phyloP scores from a whole-genome alignment of 306 rosid genomes.

The Lathyrus aphaca region DNA sequence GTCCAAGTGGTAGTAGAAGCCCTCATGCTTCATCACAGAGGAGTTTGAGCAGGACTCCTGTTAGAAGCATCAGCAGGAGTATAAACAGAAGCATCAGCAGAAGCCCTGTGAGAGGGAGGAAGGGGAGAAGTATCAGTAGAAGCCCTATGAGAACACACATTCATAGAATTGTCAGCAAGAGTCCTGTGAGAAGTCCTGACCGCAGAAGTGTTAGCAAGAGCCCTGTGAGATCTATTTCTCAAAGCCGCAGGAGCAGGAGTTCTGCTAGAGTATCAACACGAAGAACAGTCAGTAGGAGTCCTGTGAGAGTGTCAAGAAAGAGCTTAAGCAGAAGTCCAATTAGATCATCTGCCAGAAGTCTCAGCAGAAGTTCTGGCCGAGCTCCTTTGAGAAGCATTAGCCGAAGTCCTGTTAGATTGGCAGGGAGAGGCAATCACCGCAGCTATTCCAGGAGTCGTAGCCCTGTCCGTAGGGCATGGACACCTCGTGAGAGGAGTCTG shows the following conservation, averaged over 20 bases:
- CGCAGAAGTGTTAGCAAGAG: constrained; percentile 58
- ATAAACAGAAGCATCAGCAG: constrained; percentile 44
- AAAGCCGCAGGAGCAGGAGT: constrained; percentile 59
- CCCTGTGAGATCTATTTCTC: constrained; percentile 54
- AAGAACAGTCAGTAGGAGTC: constrained; percentile 69
- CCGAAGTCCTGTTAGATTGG: constrained; percentile 68
- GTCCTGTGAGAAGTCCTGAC: constrained; percentile 44
- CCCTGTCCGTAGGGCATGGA: constrained; percentile 70
- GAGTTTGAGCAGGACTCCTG: constrained; percentile 72
- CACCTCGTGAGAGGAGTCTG: constrained; percentile 77
- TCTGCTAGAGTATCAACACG: constrained; percentile 59
- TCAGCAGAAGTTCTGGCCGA: constrained; percentile 78
- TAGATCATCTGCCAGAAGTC: constrained; percentile 55
- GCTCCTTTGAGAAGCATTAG: constrained; percentile 62
- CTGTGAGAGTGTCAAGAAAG: constrained; percentile 58
- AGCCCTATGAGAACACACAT: constrained; percentile 29
- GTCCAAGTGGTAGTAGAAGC: constrained; percentile 53
- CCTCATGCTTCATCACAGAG: constrained; percentile 52
- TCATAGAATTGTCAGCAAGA: constrained; percentile 52
- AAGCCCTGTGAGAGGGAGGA: constrained; percentile 37
- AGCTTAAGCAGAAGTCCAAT: constrained; percentile 76
- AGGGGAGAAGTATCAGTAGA: constrained; percentile 36
- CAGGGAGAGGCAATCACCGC: constrained; percentile 58
- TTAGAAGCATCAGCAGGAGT: constrained; percentile 50
- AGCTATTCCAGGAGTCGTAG: constrained; percentile 89